Evolutionary conservation across 306 rosid species (phyloP).

Genomic region (Sicyos edulis): DNA sequence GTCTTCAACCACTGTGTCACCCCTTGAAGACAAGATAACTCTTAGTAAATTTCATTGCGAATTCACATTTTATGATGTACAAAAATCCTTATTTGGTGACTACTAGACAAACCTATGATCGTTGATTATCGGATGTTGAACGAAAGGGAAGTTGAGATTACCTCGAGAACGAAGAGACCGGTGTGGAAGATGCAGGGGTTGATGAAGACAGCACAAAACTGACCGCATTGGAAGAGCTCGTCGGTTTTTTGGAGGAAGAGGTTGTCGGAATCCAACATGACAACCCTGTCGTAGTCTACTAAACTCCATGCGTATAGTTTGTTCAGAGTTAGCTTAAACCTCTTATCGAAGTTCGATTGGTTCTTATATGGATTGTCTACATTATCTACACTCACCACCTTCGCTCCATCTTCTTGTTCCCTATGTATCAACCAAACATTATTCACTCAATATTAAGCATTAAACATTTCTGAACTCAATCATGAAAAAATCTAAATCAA

Average conservation of each 20-base stretch:
- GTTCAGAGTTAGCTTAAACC: slow-evolving; percentile 70
- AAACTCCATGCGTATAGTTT: slow-evolving; percentile 87
- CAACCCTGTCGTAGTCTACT: slow-evolving; percentile 71
- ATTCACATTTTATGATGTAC: no score
- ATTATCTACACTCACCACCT: slow-evolving; percentile 74
- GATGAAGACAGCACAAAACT: slow-evolving; percentile 81
- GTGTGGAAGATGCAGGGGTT: slow-evolving; percentile 89
- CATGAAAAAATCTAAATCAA: no score
- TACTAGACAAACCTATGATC: no score
- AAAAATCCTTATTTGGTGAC: no score
- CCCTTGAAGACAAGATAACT: no score
- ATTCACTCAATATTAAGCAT: not conserved
- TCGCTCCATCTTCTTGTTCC: slow-evolving; percentile 80
- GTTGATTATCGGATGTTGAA: not conserved
- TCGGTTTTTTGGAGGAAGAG: slow-evolving; percentile 69
- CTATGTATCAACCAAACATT: slow-evolving; percentile 22
- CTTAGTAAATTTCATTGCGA: no score
- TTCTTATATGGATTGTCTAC: slow-evolving; percentile 65
- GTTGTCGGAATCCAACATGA: slow-evolving; percentile 89
- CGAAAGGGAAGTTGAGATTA: slow-evolving; percentile 4
- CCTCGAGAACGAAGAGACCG: slow-evolving; percentile 85
- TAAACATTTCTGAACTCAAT: not conserved
- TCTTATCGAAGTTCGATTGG: slow-evolving; percentile 57
- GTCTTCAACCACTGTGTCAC: no score
- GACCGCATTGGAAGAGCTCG: slow-evolving; percentile 82